phyloP scores from a whole-genome alignment of 371 early-diverging fungal genomes.

The Mucor racemosus region DNA sequence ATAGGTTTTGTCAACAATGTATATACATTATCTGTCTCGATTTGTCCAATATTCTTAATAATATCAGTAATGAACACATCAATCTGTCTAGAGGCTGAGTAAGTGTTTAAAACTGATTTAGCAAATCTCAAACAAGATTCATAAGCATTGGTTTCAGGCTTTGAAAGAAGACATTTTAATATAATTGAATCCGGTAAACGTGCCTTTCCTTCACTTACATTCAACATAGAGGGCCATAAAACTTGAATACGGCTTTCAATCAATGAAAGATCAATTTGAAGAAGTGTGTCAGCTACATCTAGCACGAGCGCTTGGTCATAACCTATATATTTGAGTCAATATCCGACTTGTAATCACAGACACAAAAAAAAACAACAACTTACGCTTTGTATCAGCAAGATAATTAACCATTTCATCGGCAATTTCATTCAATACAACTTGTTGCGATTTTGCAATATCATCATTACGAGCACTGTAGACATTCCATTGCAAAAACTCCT shows the following conservation, averaged over 20 bases:
- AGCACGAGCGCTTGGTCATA: slow-evolving; percentile 34
- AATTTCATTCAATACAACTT: slow-evolving; percentile 24
- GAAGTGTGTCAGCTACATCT: slow-evolving; percentile 35
- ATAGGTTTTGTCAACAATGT: slow-evolving; percentile 42
- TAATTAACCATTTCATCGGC: slow-evolving; percentile 25
- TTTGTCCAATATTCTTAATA: slow-evolving; percentile 32
- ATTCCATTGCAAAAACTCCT: slow-evolving; percentile 34
- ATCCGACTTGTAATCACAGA: not conserved
- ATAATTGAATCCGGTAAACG: not conserved
- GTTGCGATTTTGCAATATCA: slow-evolving; percentile 36
- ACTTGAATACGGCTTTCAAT: slow-evolving; percentile 38
- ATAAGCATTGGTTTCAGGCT: slow-evolving; percentile 37
- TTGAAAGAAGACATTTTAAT: not conserved
- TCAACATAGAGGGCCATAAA: slow-evolving; percentile 45
- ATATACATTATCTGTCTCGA: slow-evolving; percentile 25
- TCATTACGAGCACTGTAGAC: slow-evolving; percentile 44
- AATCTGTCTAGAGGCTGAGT: slow-evolving; percentile 60
- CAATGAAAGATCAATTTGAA: slow-evolving; percentile 50
- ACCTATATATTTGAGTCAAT: slow-evolving; percentile 1
- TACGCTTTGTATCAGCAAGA: slow-evolving; percentile 24
- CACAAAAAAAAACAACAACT: not conserved
- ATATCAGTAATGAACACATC: slow-evolving; percentile 49
- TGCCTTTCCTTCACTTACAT: slow-evolving; percentile 28
- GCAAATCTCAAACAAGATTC: slow-evolving; percentile 31
- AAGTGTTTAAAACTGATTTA: slow-evolving; percentile 37